Evolutionary conservation across 805 yeast species (phyloP), one percentile per base, ranked within the genome.

Genomic region (Nakazawaea sp.): DNA sequence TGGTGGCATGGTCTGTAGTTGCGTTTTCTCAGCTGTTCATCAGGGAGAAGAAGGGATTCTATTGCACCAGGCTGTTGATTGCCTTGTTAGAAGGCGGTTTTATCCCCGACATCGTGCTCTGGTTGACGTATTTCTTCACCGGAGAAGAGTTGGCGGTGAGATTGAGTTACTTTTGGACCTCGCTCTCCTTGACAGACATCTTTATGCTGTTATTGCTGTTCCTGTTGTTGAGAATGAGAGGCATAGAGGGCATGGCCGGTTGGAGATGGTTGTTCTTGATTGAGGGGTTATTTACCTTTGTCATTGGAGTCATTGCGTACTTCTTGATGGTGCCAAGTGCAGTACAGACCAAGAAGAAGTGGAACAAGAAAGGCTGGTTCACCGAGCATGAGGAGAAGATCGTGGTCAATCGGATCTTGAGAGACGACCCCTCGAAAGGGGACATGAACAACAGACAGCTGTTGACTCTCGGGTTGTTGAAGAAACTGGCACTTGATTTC

Each of bases 381-480:
- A 44, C 56, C 16, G 62, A 56, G 2, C 41, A 58, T 28, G 68
- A 65, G 31, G 65, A 55, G 42, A 60, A 60, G 37, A 62, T 65
- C 26, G 53, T 62, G 5, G 66, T 64, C 27, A 65, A 65, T 41
- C 47, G 63, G 36, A 52, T 65, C 4, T 51, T 65, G 33, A 45
- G 70, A 41, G 68, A 65, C 40, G 71, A 65, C 42, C 71, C 70
- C 5, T 48, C 62, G 4, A 65, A 65, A 44, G 81, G 82, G 17
- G 81, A 74, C 43, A 75, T 76, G 82, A 64, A 76, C 49, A 77
- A 78, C 49, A 62, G 81, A 49, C 71, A 72, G 45, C 75, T 77
- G 4, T 51, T 78, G 15, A 52, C 65, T 3, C 44, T 59, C 4
- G 60, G 50, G 32, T 63, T 59, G 52, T 44, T 78, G 15, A 51